A percentile compares a stretch with the other conserved stretches of the same genome.
Evolutionary conservation across 2,329 filamentous ascomycete species (phyloP).

Genomic region (Ophiosphaerella korrae): DNA sequence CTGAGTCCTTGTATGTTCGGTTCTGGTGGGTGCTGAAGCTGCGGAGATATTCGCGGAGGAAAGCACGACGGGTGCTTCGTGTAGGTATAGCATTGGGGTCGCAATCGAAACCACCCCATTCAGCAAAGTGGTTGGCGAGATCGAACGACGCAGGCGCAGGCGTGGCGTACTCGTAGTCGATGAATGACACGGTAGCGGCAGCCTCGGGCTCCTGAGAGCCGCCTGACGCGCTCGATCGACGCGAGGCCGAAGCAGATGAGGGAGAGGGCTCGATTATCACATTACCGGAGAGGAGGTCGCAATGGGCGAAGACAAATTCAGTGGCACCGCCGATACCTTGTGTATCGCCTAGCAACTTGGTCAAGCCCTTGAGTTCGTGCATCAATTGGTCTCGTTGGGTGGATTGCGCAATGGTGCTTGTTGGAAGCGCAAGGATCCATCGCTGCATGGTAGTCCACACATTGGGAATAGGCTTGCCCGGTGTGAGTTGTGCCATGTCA

Average conservation of each 20-base stretch:
- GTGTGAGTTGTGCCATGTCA: conserved; percentile 53
- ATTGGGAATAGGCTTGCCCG: conserved; percentile 77
- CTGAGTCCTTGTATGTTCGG: conserved; percentile 55
- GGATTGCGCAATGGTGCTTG: conserved; percentile 70
- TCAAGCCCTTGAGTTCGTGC: conserved; percentile 72
- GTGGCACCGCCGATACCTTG: conserved; percentile 72
- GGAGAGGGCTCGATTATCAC: conserved; percentile 76
- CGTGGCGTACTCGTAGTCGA: conserved; percentile 98
- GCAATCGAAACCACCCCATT: conserved; percentile 97
- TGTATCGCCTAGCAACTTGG: conserved; percentile 73
- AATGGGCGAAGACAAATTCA: conserved; percentile 89
- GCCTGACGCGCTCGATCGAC: conserved; percentile 39
- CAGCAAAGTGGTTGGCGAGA: conserved; percentile 95
- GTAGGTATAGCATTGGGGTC: conserved; percentile 85
- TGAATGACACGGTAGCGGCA: conserved; percentile 64
- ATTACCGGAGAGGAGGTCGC: conserved; percentile 94
- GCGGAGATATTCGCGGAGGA: conserved; percentile 81
- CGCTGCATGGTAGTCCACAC: conserved; percentile 95
- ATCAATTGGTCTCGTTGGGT: conserved; percentile 72
- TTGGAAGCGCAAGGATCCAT: conserved; percentile 88
- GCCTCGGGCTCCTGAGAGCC: conserved; percentile 37
- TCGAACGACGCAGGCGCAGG: conserved; percentile 95
- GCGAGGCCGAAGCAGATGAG: conserved; percentile 41
- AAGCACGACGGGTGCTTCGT: conserved; percentile 73
- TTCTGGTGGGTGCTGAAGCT: conserved; percentile 63